These are phyloP conservation scores for Trypanosoma boissoni DNA, from an alignment of 208 protist species.

Conservation along the genomic window DNA sequence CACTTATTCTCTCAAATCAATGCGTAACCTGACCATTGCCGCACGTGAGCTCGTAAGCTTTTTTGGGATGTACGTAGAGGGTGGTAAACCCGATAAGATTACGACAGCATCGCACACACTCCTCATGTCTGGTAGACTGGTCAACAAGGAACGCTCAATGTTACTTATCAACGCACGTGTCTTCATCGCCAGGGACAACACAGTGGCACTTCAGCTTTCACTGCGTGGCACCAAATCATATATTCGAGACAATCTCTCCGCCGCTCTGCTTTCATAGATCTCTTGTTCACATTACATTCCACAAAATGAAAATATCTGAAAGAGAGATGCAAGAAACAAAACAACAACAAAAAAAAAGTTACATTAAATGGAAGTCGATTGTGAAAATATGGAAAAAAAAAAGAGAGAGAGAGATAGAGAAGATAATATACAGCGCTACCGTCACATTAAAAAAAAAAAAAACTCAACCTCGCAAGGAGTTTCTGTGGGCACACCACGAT, in stretches of 20 bases:
- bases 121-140: conserved; percentile 70
- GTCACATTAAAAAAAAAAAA: neutral
- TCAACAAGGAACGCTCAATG: conserved; percentile 51
- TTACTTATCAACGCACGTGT: conserved; percentile 73
- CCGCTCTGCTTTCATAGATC: conserved; percentile 57
- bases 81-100: conserved; percentile 68
- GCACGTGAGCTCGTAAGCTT: conserved; percentile 78
- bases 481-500: no score
- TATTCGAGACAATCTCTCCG: conserved; percentile 71
- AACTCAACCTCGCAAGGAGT: neutral
- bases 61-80: conserved; percentile 82
- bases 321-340: neutral
- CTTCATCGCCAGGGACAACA: conserved; percentile 68
- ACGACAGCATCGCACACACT: conserved; percentile 73
- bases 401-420: conserved; percentile 2
- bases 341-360: neutral
- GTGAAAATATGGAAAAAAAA: conserved; percentile 1
- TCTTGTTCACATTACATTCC: conserved; percentile 3
- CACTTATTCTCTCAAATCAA: conserved; percentile 79
- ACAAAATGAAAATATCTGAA: neutral
- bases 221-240: conserved; percentile 61
- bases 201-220: conserved; percentile 75
- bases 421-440: no score
- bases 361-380: neutral
- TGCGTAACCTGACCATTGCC: conserved; percentile 84